These are phyloP conservation scores for Breynia disticha DNA, from an alignment of 441 rosid genomes.

Conservation along the genomic window DNA sequence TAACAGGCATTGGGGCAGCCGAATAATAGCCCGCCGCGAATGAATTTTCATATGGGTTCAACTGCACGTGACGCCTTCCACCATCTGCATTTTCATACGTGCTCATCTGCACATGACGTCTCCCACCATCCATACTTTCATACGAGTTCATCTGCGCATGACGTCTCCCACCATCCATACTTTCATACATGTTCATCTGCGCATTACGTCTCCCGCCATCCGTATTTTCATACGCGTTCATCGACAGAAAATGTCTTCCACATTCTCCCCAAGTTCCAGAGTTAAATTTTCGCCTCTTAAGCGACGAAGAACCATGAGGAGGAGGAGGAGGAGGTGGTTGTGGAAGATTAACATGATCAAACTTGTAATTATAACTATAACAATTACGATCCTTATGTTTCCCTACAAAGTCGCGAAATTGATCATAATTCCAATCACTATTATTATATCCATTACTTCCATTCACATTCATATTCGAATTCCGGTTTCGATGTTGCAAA, in stretches of 20 bases:
- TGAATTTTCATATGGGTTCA: conserved; percentile 18
- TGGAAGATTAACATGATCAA: conserved; percentile 21
- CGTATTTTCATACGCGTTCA: conserved; percentile 10
- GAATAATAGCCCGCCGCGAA: conserved; percentile 21
- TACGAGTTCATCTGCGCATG: conserved; percentile 17
- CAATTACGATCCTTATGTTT: conserved; percentile 24
- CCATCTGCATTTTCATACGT: conserved; percentile 22
- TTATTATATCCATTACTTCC: conserved; percentile 12
- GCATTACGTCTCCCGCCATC: not conserved
- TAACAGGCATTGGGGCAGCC: conserved; percentile 20
- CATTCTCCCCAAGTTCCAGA: conserved; percentile 42
- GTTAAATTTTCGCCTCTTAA: conserved; percentile 52
- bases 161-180: conserved; percentile 23
- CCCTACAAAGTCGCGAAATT: conserved; percentile 15
- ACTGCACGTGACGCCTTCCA: conserved; percentile 21
- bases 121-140: not conserved
- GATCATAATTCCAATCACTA: conserved; percentile 18
- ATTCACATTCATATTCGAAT: conserved; percentile 11
- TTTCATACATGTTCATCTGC: conserved; percentile 14
- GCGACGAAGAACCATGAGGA: conserved; percentile 30
- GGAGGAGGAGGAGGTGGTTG: conserved; percentile 36
- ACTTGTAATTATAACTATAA: conserved; percentile 4
- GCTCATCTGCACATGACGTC: conserved; percentile 1
- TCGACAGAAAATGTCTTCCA: conserved; percentile 20
- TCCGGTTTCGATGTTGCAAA: conserved; percentile 18